A percentile compares a stretch with the other conserved stretches of the same genome.
Conservation (phyloP, 106 monocot species). For the Alisma plantagoaquatica region DNA sequence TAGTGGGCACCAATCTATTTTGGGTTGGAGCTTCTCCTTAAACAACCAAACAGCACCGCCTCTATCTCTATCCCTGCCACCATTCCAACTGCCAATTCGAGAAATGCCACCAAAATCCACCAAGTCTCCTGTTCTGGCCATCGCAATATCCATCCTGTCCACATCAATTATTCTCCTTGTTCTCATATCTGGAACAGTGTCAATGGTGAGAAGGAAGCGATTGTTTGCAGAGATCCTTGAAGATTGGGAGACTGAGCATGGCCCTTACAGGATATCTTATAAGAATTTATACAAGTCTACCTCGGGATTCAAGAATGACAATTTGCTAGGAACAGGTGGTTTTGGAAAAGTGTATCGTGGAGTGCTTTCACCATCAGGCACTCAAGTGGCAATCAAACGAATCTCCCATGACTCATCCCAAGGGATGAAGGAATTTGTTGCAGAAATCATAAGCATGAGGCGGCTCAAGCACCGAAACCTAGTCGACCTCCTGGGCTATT, state of each 20-base stretch:
- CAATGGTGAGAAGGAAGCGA: neutral
- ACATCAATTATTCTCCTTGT: too few species aligned
- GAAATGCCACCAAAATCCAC: neutral
- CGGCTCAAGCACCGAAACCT: slow-evolving; percentile 6
- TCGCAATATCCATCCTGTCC: neutral
- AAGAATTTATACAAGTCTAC: neutral
- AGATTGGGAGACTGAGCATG: neutral
- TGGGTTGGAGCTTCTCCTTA: neutral
- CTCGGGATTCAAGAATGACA: neutral
- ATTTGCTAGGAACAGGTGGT: neutral
- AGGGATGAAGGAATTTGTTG: slow-evolving; percentile 6
- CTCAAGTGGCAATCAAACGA: neutral
- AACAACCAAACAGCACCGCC: neutral
- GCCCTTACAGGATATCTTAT: neutral
- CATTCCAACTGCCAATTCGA: neutral
- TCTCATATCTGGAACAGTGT: neutral
- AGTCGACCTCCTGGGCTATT: slow-evolving; percentile 1
- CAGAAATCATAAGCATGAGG: slow-evolving; percentile 3
- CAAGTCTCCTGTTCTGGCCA: neutral
- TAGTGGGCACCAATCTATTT: too few species aligned
- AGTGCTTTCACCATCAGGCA: neutral
- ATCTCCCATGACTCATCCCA: slow-evolving; percentile 3
- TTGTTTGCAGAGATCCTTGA: neutral
- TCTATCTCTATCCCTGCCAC: neutral
- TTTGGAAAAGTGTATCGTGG: slow-evolving; percentile 6